Evolutionary conservation across 2,329 filamentous ascomycete genomes (phyloP), one percentile per base, ranked within the genome.

Genomic region (Chaetomium strumarium): DNA sequence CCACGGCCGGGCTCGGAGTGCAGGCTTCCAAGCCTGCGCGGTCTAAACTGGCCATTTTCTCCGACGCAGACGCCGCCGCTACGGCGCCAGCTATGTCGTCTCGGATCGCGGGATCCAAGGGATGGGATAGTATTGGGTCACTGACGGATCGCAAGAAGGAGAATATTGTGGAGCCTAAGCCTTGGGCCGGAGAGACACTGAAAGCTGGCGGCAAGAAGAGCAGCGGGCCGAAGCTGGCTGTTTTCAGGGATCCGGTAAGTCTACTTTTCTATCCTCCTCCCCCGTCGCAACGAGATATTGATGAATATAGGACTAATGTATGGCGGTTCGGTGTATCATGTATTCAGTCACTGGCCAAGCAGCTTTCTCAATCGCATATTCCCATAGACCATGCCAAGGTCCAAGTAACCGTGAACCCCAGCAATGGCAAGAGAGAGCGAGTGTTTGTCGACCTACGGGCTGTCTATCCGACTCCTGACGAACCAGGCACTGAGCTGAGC

Each of bases 171-270:
- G 90, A 92, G 66, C 83, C 91, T 11, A 91, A 86, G 66, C 90
- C 92, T 17, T 96, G 91, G 93, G 86, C 77, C 11, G 93, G 93
- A 24, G 90, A 97, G 74, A 96, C 88, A 38, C 72, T 99, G 61
- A 89, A 92, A 69, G 87, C 83, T 2, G 90, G 88, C 39, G 92
- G 90, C 63, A 93, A 89, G 74, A 88, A 89, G 72, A 81, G 76
- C 40, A 82, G 78, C 31, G 79, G 78, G 49, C 78, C 85, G 49
- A 97, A 96, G 76, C 86, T 99, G 84, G 76, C 85, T 65, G 81
- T 99, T 42, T 99, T 96, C 76, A 92, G 88, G 77, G 93, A 99
- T 77, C 77, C 87, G 87, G 93, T 99, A 86, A 85, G 90, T 79
- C 58, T 51, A 62, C 58, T 59, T 54, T 57, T 59, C 64, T 64